phyloP scores from a whole-genome alignment of 2,329 filamentous ascomycete genomes.

The Colletotrichum tofieldiae region DNA sequence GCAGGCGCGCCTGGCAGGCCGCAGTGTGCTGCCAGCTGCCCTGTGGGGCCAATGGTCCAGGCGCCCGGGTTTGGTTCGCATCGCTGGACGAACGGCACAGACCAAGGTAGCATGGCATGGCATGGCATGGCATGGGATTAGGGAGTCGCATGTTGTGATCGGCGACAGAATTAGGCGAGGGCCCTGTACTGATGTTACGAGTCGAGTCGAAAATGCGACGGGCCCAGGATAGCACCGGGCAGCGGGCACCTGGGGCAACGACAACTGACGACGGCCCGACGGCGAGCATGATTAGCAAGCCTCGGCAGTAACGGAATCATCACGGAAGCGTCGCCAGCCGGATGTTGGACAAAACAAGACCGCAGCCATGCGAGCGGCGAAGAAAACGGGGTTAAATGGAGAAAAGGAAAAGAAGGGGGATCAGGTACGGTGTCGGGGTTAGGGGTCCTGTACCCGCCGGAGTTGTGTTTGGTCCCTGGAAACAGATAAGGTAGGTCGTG shows the following conservation, averaged over 20 bases:
- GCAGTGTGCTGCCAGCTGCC: slow-evolving; percentile 20
- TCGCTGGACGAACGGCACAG: background rate
- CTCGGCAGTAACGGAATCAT: slow-evolving; percentile 1
- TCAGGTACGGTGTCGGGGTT: slow-evolving; percentile 17
- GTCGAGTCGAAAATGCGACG: slow-evolving; percentile 6
- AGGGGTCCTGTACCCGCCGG: slow-evolving; percentile 20
- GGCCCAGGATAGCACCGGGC: slow-evolving; percentile 3
- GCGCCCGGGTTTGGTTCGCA: slow-evolving; percentile 21
- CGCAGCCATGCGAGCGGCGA: slow-evolving; percentile 19
- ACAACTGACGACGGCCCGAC: background rate
- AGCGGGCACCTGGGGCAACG: background rate
- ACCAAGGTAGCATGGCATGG: slow-evolving; percentile 16
- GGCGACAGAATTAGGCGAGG: slow-evolving; percentile 26
- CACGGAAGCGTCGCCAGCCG: slow-evolving; percentile 18
- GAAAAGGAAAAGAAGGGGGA: background rate
- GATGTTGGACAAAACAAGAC: slow-evolving; percentile 11
- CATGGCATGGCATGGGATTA: slow-evolving; percentile 22
- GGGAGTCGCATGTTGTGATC: slow-evolving; percentile 11
- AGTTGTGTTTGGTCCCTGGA: background rate
- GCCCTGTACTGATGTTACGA: slow-evolving; percentile 23
- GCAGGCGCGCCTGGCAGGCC: slow-evolving; percentile 20
- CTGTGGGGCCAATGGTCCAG: slow-evolving; percentile 34
- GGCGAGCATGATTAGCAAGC: background rate
- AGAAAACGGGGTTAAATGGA: slow-evolving; percentile 21
- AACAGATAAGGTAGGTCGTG: slow-evolving; percentile 24